Conservation (phyloP, 2,329 filamentous ascomycete species). For the Diaporthe sp. region DNA sequence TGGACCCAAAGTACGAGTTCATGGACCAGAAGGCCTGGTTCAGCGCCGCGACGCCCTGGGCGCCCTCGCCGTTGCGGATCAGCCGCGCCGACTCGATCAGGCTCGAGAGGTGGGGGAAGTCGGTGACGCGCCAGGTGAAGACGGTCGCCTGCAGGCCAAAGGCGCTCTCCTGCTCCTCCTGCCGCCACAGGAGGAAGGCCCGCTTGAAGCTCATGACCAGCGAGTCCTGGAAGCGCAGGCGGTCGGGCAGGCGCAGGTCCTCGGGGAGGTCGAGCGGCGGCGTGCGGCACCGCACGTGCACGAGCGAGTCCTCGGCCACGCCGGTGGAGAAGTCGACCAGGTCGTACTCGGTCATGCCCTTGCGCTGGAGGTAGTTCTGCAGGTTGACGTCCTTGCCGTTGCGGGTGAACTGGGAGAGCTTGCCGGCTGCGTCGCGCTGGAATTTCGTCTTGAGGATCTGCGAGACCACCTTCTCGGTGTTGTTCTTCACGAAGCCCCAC, state of each 20-base stretch:
- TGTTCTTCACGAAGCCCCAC: conserved; percentile 69
- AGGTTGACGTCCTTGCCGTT: conserved; percentile 66
- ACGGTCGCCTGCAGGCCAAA: conserved; percentile 32
- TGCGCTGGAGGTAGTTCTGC: conserved; percentile 65
- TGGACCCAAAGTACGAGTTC: conserved; percentile 25
- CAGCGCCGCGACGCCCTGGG: conserved; percentile 25
- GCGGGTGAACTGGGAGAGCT: conserved; percentile 66
- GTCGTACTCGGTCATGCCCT: conserved; percentile 67
- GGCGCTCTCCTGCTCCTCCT: conserved; percentile 34
- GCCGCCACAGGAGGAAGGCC: conserved; percentile 35
- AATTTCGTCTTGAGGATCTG: conserved; percentile 65
- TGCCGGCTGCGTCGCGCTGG: conserved; percentile 65
- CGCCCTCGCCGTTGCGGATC: conserved; percentile 26
- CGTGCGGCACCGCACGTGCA: conserved; percentile 38
- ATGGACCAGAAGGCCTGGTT: conserved; percentile 37
- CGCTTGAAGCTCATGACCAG: conserved; percentile 38
- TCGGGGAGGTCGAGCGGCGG: conserved; percentile 31
- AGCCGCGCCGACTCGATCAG: conserved; percentile 35
- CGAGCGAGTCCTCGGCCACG: conserved; percentile 17
- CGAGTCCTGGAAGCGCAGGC: conserved; percentile 36
- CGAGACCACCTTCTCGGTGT: conserved; percentile 67
- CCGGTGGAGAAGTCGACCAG: conserved; percentile 59
- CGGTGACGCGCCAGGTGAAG: conserved; percentile 35
- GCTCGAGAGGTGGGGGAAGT: conserved; percentile 37
- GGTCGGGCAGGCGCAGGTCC: conserved; percentile 33